Evolutionary conservation across 768 basidiomycete species (phyloP).

Genomic region (Boletus sp.): DNA sequence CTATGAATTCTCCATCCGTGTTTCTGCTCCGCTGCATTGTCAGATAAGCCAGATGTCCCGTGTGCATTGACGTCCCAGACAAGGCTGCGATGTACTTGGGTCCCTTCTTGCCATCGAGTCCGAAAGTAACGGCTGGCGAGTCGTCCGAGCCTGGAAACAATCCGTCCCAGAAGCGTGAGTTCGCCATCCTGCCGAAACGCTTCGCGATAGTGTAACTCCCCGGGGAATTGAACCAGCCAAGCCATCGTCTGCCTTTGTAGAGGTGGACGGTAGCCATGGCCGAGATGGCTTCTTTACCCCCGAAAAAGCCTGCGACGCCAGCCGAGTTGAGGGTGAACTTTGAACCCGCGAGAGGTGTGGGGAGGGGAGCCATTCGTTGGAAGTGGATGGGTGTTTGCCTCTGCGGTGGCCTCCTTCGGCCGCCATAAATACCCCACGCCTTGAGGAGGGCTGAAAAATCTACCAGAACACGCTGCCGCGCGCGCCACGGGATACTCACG

Average conservation of each 20-base stretch:
- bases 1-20: not conserved
- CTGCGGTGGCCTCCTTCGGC: not conserved
- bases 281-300: slow-evolving; percentile 36
- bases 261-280: slow-evolving; percentile 36
- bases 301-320: slow-evolving; percentile 36
- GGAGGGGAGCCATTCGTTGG: slow-evolving; percentile 12
- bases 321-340: slow-evolving; percentile 28
- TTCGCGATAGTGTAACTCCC: slow-evolving; percentile 35
- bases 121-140: slow-evolving; percentile 27
- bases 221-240: slow-evolving; percentile 38
- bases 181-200: slow-evolving; percentile 31
- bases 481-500: not conserved
- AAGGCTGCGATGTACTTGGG: slow-evolving; percentile 29
- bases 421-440: slow-evolving; percentile 1
- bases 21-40: slow-evolving; percentile 18
- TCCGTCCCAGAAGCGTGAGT: slow-evolving; percentile 32
- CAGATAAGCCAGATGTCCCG: slow-evolving; percentile 29
- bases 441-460: not conserved
- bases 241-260: slow-evolving; percentile 29
- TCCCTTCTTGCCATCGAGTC: slow-evolving; percentile 28
- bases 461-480: not conserved
- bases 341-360: slow-evolving; percentile 2
- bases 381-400: not conserved
- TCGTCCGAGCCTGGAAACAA: slow-evolving; percentile 32
- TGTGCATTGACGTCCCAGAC: slow-evolving; percentile 31